phyloP scores from a whole-genome alignment of 1,284 basidiomycete genomes.

The Fereydounia khargensis region DNA sequence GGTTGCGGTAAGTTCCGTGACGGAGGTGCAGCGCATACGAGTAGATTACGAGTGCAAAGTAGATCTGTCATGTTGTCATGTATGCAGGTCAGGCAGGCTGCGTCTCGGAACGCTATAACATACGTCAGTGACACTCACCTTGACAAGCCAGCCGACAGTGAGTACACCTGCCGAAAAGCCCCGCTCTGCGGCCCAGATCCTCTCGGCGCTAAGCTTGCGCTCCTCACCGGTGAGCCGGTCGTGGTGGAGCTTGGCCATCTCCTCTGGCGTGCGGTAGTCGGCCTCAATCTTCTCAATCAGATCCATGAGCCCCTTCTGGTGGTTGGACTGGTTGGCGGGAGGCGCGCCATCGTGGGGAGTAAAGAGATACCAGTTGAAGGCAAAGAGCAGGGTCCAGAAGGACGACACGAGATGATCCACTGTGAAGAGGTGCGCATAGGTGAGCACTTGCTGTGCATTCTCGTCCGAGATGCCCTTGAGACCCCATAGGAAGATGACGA shows the following conservation, averaged over 20 bases:
- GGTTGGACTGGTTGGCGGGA: slow-evolving; percentile 32
- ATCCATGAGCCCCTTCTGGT: slow-evolving; percentile 54
- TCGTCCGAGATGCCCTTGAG: slow-evolving; percentile 74
- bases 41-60: slow-evolving; percentile 86
- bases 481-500: slow-evolving; percentile 82
- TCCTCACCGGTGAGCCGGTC: slow-evolving; percentile 58
- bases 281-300: slow-evolving; percentile 53
- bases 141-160: slow-evolving; percentile 77
- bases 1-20: slow-evolving; percentile 80
- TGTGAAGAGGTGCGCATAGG: slow-evolving; percentile 88
- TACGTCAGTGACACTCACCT: slow-evolving; percentile 65
- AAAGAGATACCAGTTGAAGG: slow-evolving; percentile 82
- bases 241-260: slow-evolving; percentile 48
- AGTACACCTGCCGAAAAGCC: slow-evolving; percentile 75
- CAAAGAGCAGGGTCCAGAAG: slow-evolving; percentile 86
- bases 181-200: slow-evolving; percentile 85
- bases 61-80: slow-evolving; percentile 68
- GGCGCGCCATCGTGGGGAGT: slow-evolving; percentile 75
- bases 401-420: slow-evolving; percentile 91
- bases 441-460: slow-evolving; percentile 65
- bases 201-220: slow-evolving; percentile 33
- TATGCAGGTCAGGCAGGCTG: neutral
- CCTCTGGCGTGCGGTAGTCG: slow-evolving; percentile 43
- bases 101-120: neutral
- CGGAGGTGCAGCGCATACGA: slow-evolving; percentile 92